Evolutionary conservation across 225 moss, liverwort and hornwort species (phyloP).

Genomic region (Anthoceros angustus): DNA sequence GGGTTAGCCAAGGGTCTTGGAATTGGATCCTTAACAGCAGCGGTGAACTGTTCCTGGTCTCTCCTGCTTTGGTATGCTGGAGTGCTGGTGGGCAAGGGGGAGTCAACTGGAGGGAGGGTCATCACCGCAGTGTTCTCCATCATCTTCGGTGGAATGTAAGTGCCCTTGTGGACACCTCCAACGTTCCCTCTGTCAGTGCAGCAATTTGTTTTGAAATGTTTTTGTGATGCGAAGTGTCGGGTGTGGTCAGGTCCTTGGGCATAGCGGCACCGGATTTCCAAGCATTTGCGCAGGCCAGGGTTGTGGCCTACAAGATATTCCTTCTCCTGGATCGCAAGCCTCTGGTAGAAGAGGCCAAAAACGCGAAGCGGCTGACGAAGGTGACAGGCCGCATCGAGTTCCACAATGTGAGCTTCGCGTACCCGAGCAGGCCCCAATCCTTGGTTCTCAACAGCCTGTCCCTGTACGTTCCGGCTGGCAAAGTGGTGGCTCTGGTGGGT

Average conservation of each 20-base stretch:
- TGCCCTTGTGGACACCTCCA: too few species aligned
- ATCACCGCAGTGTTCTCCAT: background rate
- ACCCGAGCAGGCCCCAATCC: too few species aligned
- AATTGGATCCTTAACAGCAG: background rate
- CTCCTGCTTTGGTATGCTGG: background rate
- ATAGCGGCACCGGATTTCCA: conserved; percentile 1
- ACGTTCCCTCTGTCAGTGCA: too few species aligned
- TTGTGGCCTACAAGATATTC: background rate
- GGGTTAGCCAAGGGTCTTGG: background rate
- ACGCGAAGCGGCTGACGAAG: background rate
- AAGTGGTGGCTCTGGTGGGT: too few species aligned
- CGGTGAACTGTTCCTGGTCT: background rate
- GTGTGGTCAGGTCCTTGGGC: background rate
- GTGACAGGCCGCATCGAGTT: background rate
- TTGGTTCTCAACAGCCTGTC: too few species aligned
- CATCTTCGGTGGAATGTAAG: background rate
- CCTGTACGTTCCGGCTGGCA: too few species aligned
- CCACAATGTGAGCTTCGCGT: background rate
- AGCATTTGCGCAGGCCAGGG: background rate
- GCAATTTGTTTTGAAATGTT: too few species aligned
- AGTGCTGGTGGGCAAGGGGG: background rate
- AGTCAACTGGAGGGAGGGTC: background rate
- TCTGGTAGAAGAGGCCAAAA: background rate
- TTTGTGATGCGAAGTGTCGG: too few species aligned
- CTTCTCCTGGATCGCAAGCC: background rate